A percentile compares a stretch with the other conserved stretches of the same genome.
Evolutionary conservation across 176 grass and related monocot genomes (phyloP).

Genomic region (Triticum aestivum): IWGSC_CS_RefSeq_v2.1 NC_057795.1:86473573-86474072

Average conservation of each 20-base stretch:
- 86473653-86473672: too few species aligned
- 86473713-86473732: neutral
- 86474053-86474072: neutral
- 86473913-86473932: conserved; percentile 76
- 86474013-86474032: conserved; percentile 45
- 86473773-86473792: conserved; percentile 14
- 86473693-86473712: too few species aligned
- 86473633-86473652: too few species aligned
- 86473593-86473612: too few species aligned
- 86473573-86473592: too few species aligned
- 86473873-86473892: conserved; percentile 69
- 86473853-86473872: conserved; percentile 39
- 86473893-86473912: conserved; percentile 75
- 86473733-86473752: neutral
- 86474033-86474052: neutral
- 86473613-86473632: too few species aligned
- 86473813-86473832: conserved; percentile 45
- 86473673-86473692: too few species aligned
- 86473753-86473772: conserved; percentile 38
- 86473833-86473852: conserved; percentile 58
- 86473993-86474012: conserved; percentile 57
- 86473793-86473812: conserved; percentile 32
- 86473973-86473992: conserved; percentile 63
- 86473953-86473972: conserved; percentile 67
- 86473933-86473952: conserved; percentile 68